Base-by-base conservation (phyloP, 139 green algal genomes). In the Marvania coccoides region DNA sequence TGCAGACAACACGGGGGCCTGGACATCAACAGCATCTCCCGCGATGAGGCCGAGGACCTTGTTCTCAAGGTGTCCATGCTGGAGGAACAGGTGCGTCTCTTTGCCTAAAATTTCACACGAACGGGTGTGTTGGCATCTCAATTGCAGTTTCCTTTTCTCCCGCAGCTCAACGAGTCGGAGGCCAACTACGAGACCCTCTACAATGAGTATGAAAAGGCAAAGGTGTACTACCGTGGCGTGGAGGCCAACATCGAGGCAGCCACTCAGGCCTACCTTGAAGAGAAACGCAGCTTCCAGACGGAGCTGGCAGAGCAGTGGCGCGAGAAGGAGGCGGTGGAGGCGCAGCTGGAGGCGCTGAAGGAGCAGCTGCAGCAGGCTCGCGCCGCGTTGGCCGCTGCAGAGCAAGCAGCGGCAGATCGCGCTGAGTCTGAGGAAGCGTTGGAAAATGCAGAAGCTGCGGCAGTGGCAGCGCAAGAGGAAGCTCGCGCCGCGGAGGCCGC, bases 121-220 rank as follows among this genome's bases (percentile, higher is more conserved):
- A 61, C 23, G 8, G 9, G n/a, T 57, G 5, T 9, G 33, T 64
- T n/a, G 26, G 15, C 31, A 9, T 47, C 6, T 64, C 23, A 56
- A 55, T 66, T 31, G 1, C 2, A 48, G 12, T 23, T 19, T 1
- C 30, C 29, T 63, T 48, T 31, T 34, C 24, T 39, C 7, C 8
- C 33, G 45, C 64, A 78, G 65, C 40, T 78, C 7, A n/a, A 37
- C 0, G 71, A 74, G 31, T 28, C 31, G 15, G 65, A 78, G 69
- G 33, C 47, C 15, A 15, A 51, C 7, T 74, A 78, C 42, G 71
- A 48, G 5, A 57, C 62, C 13, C 55, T 73, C 14, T 73, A 59
- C 58, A 36, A 58, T 15, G 65, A 69, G 46, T 70, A 56, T 30
- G 65, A 73, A 38, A 57, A 53, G 29, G 71, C 47, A 2, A 54